phyloP scores from a whole-genome alignment of 768 basidiomycete genomes.

The Hygrocybe coccinea region DNA sequence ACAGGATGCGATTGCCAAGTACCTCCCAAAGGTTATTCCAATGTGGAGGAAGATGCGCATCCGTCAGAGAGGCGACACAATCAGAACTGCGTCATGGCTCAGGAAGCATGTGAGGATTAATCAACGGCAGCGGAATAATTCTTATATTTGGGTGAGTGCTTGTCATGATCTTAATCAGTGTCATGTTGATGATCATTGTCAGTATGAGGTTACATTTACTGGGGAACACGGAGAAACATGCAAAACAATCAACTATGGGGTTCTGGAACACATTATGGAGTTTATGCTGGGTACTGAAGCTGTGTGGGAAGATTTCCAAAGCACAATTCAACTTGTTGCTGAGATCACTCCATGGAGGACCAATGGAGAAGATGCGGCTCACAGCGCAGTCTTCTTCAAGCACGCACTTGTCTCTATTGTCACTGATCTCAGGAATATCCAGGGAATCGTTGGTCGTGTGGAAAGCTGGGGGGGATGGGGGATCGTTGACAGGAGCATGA shows the following conservation, averaged over 20 bases:
- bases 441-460: background rate
- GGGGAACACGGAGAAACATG: too few species aligned
- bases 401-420: background rate
- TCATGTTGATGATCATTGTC: background rate
- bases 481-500: constrained; percentile 4
- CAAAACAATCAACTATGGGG: too few species aligned
- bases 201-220: constrained; percentile 7
- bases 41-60: constrained; percentile 26
- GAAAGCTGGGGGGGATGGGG: background rate
- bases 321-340: constrained; percentile 4
- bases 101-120: background rate
- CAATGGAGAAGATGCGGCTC: constrained; percentile 11
- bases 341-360: constrained; percentile 13
- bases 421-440: background rate
- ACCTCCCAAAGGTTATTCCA: constrained; percentile 14
- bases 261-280: too few species aligned
- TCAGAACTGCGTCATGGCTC: constrained; percentile 7
- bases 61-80: too few species aligned
- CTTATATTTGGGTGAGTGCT: constrained; percentile 3
- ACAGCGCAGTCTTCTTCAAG: too few species aligned
- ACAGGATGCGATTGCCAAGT: background rate
- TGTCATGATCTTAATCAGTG: background rate
- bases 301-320: constrained; percentile 2
- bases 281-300: constrained; percentile 1
- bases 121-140: background rate